Evolutionary conservation across 179 eudicot genomes (phyloP).

Genomic region (Camellia oleifera): DNA sequence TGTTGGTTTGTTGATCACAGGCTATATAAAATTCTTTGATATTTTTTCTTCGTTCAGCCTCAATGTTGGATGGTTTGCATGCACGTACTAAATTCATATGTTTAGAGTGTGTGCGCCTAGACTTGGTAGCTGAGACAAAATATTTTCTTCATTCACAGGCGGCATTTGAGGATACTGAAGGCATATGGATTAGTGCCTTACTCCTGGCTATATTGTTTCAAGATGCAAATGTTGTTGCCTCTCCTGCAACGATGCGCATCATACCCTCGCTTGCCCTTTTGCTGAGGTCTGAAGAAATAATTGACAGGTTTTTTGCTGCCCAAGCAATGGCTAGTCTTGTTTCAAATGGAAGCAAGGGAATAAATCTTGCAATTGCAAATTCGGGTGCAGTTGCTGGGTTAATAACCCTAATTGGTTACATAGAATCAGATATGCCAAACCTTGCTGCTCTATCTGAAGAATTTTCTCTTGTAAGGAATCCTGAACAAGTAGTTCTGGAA

Average conservation of each 20-base stretch:
- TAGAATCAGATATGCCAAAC: conserved; percentile 61
- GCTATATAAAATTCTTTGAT: neutral
- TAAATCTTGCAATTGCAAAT: conserved; percentile 58
- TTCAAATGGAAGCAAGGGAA: conserved; percentile 45
- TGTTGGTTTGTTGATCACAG: conserved; percentile 5
- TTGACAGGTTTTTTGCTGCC: conserved; percentile 62
- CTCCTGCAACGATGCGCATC: conserved; percentile 51
- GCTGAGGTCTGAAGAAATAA: conserved; percentile 56
- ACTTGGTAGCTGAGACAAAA: conserved; percentile 9
- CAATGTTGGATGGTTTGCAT: neutral
- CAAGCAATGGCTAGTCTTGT: conserved; percentile 78
- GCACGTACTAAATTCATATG: neutral
- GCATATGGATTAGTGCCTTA: conserved; percentile 64
- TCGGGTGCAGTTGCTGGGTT: conserved; percentile 62
- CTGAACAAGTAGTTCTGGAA: conserved; percentile 62
- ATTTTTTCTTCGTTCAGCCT: neutral
- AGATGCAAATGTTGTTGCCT: conserved; percentile 47
- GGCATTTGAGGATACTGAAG: conserved; percentile 58
- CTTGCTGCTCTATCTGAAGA: conserved; percentile 57
- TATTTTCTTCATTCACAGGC: conserved; percentile 42
- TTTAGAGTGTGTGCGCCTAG: conserved; percentile 1
- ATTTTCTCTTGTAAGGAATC: conserved; percentile 48
- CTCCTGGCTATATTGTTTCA: conserved; percentile 62
- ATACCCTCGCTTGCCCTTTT: conserved; percentile 53
- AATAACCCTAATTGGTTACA: conserved; percentile 44